Conservation (phyloP, 2,329 filamentous ascomycete species). For the Alternaria angustiovoidea region DNA sequence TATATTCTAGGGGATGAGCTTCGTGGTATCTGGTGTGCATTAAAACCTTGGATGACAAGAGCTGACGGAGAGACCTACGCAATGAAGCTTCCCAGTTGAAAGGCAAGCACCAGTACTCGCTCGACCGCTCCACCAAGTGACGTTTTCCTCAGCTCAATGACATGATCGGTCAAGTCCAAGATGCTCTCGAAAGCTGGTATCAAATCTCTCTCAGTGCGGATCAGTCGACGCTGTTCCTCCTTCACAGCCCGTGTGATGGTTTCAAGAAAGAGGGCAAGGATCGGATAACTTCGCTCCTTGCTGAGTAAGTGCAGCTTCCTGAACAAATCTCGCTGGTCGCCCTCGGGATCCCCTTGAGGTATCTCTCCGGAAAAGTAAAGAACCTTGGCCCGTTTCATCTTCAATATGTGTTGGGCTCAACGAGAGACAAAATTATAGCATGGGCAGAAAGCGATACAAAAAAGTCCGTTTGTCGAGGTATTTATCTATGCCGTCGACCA, state of each 20-base stretch:
- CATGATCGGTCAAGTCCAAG: neutral
- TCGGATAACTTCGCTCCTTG: neutral
- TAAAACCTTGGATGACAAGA: neutral
- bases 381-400: neutral
- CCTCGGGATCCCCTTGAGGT: neutral
- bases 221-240: neutral
- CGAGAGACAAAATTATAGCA: neutral
- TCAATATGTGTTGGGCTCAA: neutral
- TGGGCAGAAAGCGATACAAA: neutral
- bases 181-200: neutral
- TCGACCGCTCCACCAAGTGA: neutral
- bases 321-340: neutral
- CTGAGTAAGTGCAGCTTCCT: neutral
- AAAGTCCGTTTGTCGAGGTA: neutral
- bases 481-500: neutral
- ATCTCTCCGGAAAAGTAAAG: neutral
- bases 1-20: neutral
- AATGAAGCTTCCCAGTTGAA: neutral
- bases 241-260: neutral
- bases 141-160: neutral
- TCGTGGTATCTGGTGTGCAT: neutral
- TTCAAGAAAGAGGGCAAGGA: neutral
- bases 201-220: neutral
- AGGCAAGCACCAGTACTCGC: neutral
- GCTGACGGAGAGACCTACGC: neutral